Evolutionary conservation across 306 rosid species (phyloP).

Genomic region (Acacia acuminata): DNA sequence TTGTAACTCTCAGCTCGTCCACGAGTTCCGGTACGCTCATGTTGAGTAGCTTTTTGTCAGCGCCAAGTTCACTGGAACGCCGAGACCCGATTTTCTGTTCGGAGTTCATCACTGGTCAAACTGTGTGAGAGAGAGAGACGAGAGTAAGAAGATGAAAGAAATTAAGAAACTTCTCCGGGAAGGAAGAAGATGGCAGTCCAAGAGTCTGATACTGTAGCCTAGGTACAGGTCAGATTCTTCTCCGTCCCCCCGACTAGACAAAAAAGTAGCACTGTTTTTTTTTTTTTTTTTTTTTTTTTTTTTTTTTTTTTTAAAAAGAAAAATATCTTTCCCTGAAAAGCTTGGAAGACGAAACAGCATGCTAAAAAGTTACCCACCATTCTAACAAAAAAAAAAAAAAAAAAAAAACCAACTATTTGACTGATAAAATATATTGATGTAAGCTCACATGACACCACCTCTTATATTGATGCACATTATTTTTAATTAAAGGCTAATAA

Average conservation of each 20-base stretch:
- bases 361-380: background rate
- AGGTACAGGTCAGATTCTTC: background rate
- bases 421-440: too few species aligned
- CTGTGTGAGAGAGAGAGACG: too few species aligned
- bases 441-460: too few species aligned
- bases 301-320: too few species aligned
- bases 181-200: background rate
- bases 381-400: too few species aligned
- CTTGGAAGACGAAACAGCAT: background rate
- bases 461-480: too few species aligned
- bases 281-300: too few species aligned
- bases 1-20: background rate
- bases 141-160: background rate
- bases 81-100: background rate
- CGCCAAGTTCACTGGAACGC: background rate
- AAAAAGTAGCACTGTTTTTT: background rate
- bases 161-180: background rate
- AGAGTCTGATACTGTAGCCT: background rate
- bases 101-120: background rate
- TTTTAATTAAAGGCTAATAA: too few species aligned
- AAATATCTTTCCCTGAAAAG: background rate
- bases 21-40: constrained; percentile 25
- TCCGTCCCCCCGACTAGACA: background rate
- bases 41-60: background rate
- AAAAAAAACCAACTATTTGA: too few species aligned